Evolutionary conservation across 257 asterid genomes (phyloP).

Genomic region (Gynochthodes officinalis): DNA sequence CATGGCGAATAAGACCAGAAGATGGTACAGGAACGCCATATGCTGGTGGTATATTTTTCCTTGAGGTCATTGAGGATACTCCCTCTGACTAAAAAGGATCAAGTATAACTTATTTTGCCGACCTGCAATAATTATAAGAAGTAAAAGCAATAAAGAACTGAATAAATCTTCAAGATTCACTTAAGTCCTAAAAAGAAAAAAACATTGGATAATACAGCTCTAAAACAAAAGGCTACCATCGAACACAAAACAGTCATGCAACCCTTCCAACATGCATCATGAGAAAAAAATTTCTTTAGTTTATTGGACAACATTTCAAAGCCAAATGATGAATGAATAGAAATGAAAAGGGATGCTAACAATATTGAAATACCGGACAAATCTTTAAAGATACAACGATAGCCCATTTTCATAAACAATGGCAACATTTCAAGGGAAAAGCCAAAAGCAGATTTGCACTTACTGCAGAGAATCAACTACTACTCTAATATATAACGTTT

Average conservation of each 20-base stretch:
- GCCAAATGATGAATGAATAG: neutral
- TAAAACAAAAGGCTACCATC: neutral
- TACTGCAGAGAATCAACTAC: neutral
- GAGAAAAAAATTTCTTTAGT: neutral
- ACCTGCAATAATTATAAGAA: neutral
- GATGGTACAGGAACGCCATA: conserved; percentile 40
- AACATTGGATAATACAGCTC: neutral
- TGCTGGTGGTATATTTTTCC: conserved; percentile 47
- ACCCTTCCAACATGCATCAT: neutral
- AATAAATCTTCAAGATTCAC: neutral
- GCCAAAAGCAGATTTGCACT: neutral
- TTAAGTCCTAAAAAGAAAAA: neutral
- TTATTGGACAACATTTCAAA: neutral
- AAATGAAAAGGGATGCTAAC: too few relatives aligned
- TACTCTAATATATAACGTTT: too few relatives aligned
- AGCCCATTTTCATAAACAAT: neutral
- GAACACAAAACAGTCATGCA: neutral
- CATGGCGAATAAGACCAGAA: conserved; percentile 35
- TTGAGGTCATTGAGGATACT: conserved; percentile 45
- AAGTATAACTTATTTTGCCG: neutral
- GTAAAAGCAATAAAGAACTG: neutral
- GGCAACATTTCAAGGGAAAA: neutral
- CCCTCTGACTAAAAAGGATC: neutral
- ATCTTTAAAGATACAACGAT: neutral
- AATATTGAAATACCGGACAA: neutral